phyloP scores from a whole-genome alignment of 2,329 filamentous ascomycete species.

The Arachnopeziza araneosa region DNA sequence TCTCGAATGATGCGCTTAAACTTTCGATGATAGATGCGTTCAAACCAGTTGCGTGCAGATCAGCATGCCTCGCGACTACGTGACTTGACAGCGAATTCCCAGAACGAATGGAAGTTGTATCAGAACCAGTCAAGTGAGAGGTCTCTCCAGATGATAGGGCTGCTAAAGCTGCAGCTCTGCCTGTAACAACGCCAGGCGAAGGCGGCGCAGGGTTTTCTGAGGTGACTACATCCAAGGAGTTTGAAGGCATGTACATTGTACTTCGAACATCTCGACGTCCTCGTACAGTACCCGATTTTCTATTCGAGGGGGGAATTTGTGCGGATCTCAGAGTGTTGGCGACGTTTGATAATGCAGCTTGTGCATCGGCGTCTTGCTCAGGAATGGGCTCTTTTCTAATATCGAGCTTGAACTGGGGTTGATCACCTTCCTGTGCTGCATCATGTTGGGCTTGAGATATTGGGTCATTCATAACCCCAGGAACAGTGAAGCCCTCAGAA shows the following conservation, averaged over 20 bases:
- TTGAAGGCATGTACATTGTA: constrained; percentile 68
- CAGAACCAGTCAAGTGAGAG: constrained; percentile 52
- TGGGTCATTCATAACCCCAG: constrained; percentile 54
- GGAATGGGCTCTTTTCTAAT: constrained; percentile 74
- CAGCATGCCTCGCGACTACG: constrained; percentile 70
- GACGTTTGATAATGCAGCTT: constrained; percentile 70
- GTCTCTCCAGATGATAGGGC: constrained; percentile 57
- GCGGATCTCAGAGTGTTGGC: constrained; percentile 63
- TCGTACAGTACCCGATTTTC: constrained; percentile 70
- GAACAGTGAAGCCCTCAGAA: constrained; percentile 72
- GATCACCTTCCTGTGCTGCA: constrained; percentile 49
- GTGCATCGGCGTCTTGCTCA: constrained; percentile 70
- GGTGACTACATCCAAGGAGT: constrained; percentile 19
- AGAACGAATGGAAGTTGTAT: constrained; percentile 88
- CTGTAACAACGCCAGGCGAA: constrained; percentile 29
- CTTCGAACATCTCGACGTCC: constrained; percentile 89
- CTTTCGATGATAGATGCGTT: constrained; percentile 89
- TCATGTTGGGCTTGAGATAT: constrained; percentile 71
- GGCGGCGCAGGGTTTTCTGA: constrained; percentile 22
- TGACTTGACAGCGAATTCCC: constrained; percentile 70
- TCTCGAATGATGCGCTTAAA: constrained; percentile 77
- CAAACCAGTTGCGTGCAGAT: constrained; percentile 72
- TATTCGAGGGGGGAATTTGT: constrained; percentile 55
- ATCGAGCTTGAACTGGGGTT: constrained; percentile 68
- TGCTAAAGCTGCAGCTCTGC: constrained; percentile 44